A percentile compares a stretch with the other conserved stretches of the same genome.
Evolutionary conservation across 1,284 basidiomycete genomes (phyloP).

Genomic region (Apiotrichum gamsii): DNA sequence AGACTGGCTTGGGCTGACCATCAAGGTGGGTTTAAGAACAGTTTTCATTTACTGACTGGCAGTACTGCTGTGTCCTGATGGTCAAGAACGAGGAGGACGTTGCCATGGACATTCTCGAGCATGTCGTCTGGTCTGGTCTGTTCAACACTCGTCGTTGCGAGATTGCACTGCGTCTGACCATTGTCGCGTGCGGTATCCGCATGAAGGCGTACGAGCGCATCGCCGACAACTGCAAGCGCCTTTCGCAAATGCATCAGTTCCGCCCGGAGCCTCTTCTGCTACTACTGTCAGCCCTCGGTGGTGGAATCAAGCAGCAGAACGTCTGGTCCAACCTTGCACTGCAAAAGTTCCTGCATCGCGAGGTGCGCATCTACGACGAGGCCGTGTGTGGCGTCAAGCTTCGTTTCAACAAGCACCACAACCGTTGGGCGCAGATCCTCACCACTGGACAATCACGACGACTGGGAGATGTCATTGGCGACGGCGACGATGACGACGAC

Average conservation of each 20-base stretch:
- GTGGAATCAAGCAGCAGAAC: conserved; percentile 60
- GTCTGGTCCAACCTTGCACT: conserved; percentile 68
- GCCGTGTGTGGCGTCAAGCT: conserved; percentile 57
- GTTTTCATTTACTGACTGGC: not conserved
- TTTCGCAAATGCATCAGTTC: conserved; percentile 73
- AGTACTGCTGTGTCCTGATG: conserved; percentile 82
- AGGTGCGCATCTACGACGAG: conserved; percentile 60
- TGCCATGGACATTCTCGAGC: conserved; percentile 72
- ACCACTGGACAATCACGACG: conserved; percentile 19
- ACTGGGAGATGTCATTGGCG: conserved; percentile 18
- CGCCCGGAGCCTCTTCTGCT: conserved; percentile 57
- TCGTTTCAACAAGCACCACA: conserved; percentile 13
- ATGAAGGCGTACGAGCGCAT: conserved; percentile 56
- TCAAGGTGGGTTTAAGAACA: conserved; percentile 60
- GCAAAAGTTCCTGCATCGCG: conserved; percentile 74
- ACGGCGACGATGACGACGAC: conserved; percentile 13
- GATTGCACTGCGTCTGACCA: conserved; percentile 62
- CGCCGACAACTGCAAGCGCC: conserved; percentile 52
- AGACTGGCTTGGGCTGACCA: conserved; percentile 76
- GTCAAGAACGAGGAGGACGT: conserved; percentile 56
- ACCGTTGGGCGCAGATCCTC: conserved; percentile 41
- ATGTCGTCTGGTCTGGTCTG: conserved; percentile 68
- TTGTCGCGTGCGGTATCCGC: conserved; percentile 66
- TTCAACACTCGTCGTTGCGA: conserved; percentile 63
- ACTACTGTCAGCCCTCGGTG: conserved; percentile 59